Evolutionary conservation across 805 yeast species (phyloP), one percentile per base, ranked within the genome.

Genomic region (Ogataea degrootiae): DNA sequence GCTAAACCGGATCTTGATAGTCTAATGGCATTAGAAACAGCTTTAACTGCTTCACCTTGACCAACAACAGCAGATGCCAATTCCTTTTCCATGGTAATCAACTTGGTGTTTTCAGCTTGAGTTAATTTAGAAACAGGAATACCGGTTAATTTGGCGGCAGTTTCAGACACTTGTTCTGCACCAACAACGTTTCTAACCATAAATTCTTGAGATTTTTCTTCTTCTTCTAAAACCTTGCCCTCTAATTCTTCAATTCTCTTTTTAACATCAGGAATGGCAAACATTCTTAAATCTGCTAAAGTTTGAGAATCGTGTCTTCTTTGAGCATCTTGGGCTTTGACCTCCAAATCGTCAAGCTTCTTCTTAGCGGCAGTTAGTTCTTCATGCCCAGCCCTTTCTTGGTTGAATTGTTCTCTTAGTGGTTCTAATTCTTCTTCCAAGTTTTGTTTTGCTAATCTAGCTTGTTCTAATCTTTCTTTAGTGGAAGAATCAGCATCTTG

Each of bases 221-320:
- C 73, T 62, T 87, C 95, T 60, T 85, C 90, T 35, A 87, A 87
- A 37, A 85, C 91, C 63, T 82, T 72, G 47, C 74, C 65, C 68
- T 94, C 99, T 50, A 91, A 74, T 56, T 79, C 81, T 43, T 69
- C 81, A 53, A 94, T 92, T 62, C 83, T 83, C 59, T 79, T 77
- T 68, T 84, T 76, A 49, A 94, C 75, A 60, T 92, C 97, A 8
- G 99, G 99, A 61, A 94, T 94, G 26, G 98, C 99, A 74, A 89
- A 94, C 74, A 91, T 94, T 67, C 96, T 80, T 66, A 94, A 77
- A 69, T 94, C 99, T 19, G 99, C 98, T 45, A 95, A 96, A 11
- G 97, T 78, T 6, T 85, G 92, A 34, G 90, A 88, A 66, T 94
- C 99, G 54, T 87, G 87, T 64, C 97, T 85, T 77, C 99, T 88